Evolutionary conservation across 257 asterid species (phyloP).

Genomic region (Oldenlandia corymbosa): DNA sequence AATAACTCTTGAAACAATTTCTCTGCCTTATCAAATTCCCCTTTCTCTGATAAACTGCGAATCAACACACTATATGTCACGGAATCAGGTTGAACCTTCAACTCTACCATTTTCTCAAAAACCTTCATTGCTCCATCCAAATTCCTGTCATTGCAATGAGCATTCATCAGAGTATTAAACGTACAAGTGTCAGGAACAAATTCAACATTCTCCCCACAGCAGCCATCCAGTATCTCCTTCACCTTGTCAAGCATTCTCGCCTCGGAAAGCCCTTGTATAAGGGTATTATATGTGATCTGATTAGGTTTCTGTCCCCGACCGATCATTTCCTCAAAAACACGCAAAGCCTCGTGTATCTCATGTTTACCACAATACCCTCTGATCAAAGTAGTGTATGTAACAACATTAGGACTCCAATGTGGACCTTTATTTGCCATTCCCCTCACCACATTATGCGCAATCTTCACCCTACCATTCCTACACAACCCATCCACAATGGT

Average conservation of each 20-base stretch:
- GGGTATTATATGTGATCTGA: slow-evolving; percentile 54
- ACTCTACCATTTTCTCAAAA: slow-evolving; percentile 57
- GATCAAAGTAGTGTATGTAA: slow-evolving; percentile 78
- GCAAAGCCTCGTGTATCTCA: slow-evolving; percentile 47
- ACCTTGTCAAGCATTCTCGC: slow-evolving; percentile 44
- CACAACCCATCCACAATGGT: slow-evolving; percentile 82
- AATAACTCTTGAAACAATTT: slow-evolving; percentile 52
- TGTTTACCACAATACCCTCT: slow-evolving; percentile 71
- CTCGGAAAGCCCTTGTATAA: slow-evolving; percentile 69
- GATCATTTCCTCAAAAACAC: slow-evolving; percentile 51
- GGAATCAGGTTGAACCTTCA: slow-evolving; percentile 59
- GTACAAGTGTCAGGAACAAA: slow-evolving; percentile 73
- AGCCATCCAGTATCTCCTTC: slow-evolving; percentile 45
- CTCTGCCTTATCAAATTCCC: slow-evolving; percentile 48
- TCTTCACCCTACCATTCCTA: slow-evolving; percentile 56
- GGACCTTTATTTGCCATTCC: slow-evolving; percentile 59
- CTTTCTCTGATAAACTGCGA: slow-evolving; percentile 45
- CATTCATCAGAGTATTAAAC: slow-evolving; percentile 61
- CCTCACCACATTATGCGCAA: slow-evolving; percentile 55
- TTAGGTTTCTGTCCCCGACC: slow-evolving; percentile 49
- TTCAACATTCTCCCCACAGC: slow-evolving; percentile 25
- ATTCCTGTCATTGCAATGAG: slow-evolving; percentile 48
- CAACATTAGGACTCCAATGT: slow-evolving; percentile 64
- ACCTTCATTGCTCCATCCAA: slow-evolving; percentile 44
- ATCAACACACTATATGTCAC: slow-evolving; percentile 58